These are phyloP conservation scores for Claviceps capensis DNA, from an alignment of 2,329 filamentous ascomycete species.

Conservation along the genomic window DNA sequence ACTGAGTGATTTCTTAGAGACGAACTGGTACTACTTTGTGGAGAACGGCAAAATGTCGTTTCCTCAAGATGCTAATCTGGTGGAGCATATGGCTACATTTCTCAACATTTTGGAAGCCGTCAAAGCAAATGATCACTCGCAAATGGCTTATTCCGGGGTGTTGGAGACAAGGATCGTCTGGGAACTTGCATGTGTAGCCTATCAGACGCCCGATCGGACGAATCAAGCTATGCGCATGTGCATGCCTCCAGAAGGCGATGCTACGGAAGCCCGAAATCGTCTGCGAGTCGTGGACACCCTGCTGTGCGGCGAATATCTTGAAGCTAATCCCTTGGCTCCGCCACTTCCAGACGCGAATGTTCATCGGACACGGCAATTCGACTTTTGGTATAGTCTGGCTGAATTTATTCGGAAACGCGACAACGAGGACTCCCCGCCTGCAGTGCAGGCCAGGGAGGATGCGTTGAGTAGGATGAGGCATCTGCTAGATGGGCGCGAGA, in stretches of 20 bases:
- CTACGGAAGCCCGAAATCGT: slow-evolving; percentile 52
- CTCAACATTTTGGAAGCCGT: slow-evolving; percentile 39
- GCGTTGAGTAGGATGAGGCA: slow-evolving; percentile 51
- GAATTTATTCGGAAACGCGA: slow-evolving; percentile 49
- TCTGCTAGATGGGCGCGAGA: slow-evolving; percentile 68
- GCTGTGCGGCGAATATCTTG: slow-evolving; percentile 56
- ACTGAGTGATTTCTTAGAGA: slow-evolving; percentile 66
- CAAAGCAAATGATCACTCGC: slow-evolving; percentile 33
- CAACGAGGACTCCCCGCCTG: slow-evolving; percentile 30
- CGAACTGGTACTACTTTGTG: slow-evolving; percentile 59
- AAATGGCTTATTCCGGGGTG: slow-evolving; percentile 38
- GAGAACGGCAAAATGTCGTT: slow-evolving; percentile 33
- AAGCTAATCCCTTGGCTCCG: slow-evolving; percentile 39
- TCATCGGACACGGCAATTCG: slow-evolving; percentile 47
- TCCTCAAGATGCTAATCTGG: slow-evolving; percentile 39
- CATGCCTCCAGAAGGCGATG: slow-evolving; percentile 41
- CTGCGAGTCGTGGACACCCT: slow-evolving; percentile 65
- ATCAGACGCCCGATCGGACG: slow-evolving; percentile 22
- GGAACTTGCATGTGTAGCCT: slow-evolving; percentile 40
- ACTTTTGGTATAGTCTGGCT: slow-evolving; percentile 73
- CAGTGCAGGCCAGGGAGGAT: slow-evolving; percentile 45
- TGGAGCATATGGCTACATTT: slow-evolving; percentile 54
- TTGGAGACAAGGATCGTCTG: slow-evolving; percentile 47
- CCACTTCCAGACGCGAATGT: slow-evolving; percentile 37
- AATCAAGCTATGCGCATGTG: slow-evolving; percentile 19